phyloP scores from a whole-genome alignment of 768 basidiomycete genomes.

The Fomitopsis serialis region DNA sequence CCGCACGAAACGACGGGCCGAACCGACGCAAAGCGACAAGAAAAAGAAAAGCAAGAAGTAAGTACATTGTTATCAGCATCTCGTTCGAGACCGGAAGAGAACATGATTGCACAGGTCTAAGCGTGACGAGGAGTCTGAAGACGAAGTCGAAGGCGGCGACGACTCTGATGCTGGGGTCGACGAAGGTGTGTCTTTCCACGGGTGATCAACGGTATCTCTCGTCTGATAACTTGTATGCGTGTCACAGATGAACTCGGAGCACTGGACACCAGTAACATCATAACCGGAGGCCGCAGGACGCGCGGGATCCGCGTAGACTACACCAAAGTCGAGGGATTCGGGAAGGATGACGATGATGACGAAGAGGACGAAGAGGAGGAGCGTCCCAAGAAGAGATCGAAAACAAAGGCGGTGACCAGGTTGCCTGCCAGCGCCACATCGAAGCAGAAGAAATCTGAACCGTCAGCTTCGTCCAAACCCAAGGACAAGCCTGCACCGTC shows the following conservation, averaged over 20 bases:
- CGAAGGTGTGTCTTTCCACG: conserved; percentile 15
- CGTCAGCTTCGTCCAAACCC: conserved; percentile 9
- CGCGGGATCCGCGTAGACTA: conserved; percentile 75
- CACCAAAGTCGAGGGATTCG: conserved; percentile 30
- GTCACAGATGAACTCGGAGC: conserved; percentile 31
- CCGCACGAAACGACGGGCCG: conserved; percentile 26
- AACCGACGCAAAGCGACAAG: conserved; percentile 25
- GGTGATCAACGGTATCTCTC: background rate
- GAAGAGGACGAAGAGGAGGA: conserved; percentile 45
- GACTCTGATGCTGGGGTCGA: conserved; percentile 20
- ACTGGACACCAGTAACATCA: conserved; percentile 58
- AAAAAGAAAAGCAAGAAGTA: conserved; percentile 26
- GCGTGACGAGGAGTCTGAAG: conserved; percentile 22
- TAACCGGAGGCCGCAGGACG: conserved; percentile 52
- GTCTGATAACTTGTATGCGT: background rate
- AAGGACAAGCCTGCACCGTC: conserved; percentile 8
- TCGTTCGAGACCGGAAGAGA: background rate
- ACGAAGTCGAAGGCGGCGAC: conserved; percentile 20
- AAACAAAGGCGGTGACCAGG: conserved; percentile 23
- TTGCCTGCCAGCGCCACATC: conserved; percentile 6
- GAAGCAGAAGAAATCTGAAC: conserved; percentile 7
- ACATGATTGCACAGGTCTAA: conserved; percentile 17
- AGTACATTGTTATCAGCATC: conserved; percentile 9
- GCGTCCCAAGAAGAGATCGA: conserved; percentile 39
- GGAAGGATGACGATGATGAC: conserved; percentile 19